Base-by-base conservation (phyloP, 2,329 filamentous ascomycete genomes). In the Paraconiothyrium brasiliense region DNA sequence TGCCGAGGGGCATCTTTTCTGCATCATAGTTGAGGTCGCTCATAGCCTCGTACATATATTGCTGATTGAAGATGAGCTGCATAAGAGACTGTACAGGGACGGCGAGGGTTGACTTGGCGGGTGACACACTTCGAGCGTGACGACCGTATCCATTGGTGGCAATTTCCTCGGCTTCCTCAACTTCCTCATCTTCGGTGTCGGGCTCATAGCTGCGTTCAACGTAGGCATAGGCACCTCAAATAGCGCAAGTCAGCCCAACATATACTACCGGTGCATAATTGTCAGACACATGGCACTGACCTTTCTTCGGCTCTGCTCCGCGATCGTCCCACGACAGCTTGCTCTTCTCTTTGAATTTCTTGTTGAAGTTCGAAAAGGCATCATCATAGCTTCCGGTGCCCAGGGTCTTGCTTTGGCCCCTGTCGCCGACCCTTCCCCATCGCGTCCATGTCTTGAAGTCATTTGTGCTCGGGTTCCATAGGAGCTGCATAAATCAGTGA, bases 1-100 rank as follows among this genome's bases (percentile, higher is more conserved):
- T 96, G 4, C 93, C 93, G 1, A 97, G 82, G 0, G 93, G 93
- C 44, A 97, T 82, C 76, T 96, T 96, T 65, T 90, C 84, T 10
- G 86, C 83, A 67, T 93, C 89, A 68, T 93, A 93, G 67, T 91
- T 91, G 67, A 92, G 82, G 1, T 85, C 82, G 1, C 78, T 75
- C 88, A 92, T 91, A 39, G 87, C 86, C 9, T 84, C 84, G 24
- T 86, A 82, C 76, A 96, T 93, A 73, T 90, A 89, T 24, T 89
- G 76, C 60, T 87, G 84, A 76, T 96, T 94, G 83, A 97, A 97
- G 62, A 97, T 96, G 66, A 97, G 86, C 62, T 89, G 81, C 84
- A 96, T 89, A 22, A 97, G 81, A 9, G 87, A 80, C 72, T 93
- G 89, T 3, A 92, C 83, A 0, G 88, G 82, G 13, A 79, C 75